Percentiles rank a stretch among this genome's conserved stretches.
These are phyloP conservation scores for Pestalotiopsis sp. DNA, from an alignment of 2,329 filamentous ascomycete species.

Conservation along the genomic window DNA sequence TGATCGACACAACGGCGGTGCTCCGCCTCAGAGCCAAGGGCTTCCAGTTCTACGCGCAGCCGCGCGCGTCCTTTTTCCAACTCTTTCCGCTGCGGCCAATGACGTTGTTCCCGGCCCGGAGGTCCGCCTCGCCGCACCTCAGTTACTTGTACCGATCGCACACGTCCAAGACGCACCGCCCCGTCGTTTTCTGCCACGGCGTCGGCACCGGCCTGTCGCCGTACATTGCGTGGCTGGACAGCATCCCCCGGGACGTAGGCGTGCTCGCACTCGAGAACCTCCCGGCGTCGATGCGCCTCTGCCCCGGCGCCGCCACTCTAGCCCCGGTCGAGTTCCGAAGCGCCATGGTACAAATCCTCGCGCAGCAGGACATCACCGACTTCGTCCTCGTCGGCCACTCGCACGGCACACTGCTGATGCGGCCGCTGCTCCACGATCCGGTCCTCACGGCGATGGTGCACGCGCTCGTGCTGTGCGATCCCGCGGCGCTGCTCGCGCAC, in stretches of 20 bases:
- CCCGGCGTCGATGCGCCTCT: conserved; percentile 14
- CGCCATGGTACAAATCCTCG: conserved; percentile 19
- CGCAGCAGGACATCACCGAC: conserved; percentile 15
- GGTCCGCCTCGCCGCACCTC: conserved; percentile 13
- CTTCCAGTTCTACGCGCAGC: conserved; percentile 22
- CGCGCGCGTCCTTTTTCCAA: conserved; percentile 21
- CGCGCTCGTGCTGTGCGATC: conserved; percentile 17
- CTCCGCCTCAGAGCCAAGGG: conserved; percentile 14
- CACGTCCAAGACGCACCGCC: conserved; percentile 14
- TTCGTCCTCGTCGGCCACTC: conserved; percentile 17
- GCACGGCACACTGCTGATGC: conserved; percentile 19
- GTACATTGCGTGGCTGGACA: conserved; percentile 13
- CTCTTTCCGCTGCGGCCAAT: conserved; percentile 21
- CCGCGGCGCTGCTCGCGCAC: conserved; percentile 16
- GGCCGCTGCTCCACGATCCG: conserved; percentile 15
- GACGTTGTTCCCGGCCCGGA: conserved; percentile 7
- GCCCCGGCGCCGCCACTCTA: conserved; percentile 11
- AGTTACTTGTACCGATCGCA: conserved; percentile 16
- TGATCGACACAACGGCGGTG: conserved; percentile 13
- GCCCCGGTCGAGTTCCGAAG: conserved; percentile 19
- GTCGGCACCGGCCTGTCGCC: conserved; percentile 16
- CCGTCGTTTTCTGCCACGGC: conserved; percentile 19
- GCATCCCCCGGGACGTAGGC: conserved; percentile 18
- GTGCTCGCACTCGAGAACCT: conserved; percentile 18
- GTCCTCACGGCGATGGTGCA: conserved; percentile 12